Conservation (phyloP, 73 alveolate genomes). For the Tetrahymena elliotti region DNA sequence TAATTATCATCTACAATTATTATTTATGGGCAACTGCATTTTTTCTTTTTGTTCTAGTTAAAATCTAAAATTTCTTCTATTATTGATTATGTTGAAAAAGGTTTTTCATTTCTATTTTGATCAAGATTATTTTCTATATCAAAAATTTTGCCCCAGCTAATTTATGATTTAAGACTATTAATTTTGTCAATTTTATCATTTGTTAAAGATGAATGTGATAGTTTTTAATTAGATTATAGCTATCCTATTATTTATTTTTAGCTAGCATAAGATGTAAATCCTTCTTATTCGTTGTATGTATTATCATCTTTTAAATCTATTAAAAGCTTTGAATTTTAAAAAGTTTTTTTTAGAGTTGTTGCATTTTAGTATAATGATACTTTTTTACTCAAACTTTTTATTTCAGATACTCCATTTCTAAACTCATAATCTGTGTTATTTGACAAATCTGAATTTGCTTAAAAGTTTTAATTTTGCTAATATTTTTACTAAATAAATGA, state of each 20-base stretch:
- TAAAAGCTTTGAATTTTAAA: neutral
- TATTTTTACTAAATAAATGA: no score
- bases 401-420: no score
- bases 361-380: neutral
- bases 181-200: neutral
- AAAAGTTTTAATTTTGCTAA: no score
- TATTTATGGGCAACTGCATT: neutral
- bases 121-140: neutral
- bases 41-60: neutral
- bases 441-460: neutral
- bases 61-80: neutral
- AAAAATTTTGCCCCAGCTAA: neutral
- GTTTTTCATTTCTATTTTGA: neutral
- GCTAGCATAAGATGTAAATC: neutral
- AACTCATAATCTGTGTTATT: no score
- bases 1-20: neutral
- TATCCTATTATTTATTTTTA: neutral
- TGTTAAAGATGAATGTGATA: neutral
- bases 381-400: no score
- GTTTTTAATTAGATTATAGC: neutral
- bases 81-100: neutral
- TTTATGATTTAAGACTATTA: neutral
- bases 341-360: neutral
- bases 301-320: neutral
- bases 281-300: neutral